These are phyloP conservation scores for Paramecium octaurelia DNA, from an alignment of 73 alveolate genomes.

Conservation along the genomic window DNA sequence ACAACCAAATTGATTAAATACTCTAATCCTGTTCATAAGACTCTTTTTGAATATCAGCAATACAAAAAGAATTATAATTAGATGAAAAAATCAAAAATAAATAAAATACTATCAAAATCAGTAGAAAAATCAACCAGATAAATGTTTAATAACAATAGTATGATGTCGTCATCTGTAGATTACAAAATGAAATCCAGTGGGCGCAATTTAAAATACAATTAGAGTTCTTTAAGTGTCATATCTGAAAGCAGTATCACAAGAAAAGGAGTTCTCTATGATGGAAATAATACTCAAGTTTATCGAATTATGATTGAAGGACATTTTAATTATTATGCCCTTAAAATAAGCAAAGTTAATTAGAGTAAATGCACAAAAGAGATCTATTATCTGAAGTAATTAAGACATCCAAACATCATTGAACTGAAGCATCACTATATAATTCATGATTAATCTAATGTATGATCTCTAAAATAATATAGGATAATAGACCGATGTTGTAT, in stretches of 20 bases:
- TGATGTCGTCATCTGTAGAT: not conserved
- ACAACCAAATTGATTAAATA: not conserved
- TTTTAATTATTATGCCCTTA: conserved; percentile 42
- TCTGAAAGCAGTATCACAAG: not conserved
- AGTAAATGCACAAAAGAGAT: conserved; percentile 17
- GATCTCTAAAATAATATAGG: not conserved
- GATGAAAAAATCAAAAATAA: not conserved
- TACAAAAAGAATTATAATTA: not conserved
- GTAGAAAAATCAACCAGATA: not conserved
- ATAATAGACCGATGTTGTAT: not conserved
- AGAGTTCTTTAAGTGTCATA: not conserved
- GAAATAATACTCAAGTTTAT: not conserved
- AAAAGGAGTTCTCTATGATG: conserved; percentile 15
- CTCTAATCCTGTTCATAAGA: not conserved
- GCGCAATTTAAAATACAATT: not conserved
- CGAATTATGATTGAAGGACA: conserved; percentile 28
- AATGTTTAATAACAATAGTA: not conserved
- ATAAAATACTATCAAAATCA: not conserved
- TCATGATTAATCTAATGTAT: conserved; percentile 18
- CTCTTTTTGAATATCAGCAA: not conserved
- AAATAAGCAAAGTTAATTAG: not conserved
- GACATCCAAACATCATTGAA: conserved; percentile 46
- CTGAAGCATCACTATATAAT: not conserved
- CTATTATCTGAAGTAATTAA: conserved; percentile 7
- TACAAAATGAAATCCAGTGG: conserved; percentile 10